Evolutionary conservation across 352 stramenopile genomes (phyloP), one percentile per base, ranked within the genome.

Genomic region (Phytophthora hibernalis): DNA sequence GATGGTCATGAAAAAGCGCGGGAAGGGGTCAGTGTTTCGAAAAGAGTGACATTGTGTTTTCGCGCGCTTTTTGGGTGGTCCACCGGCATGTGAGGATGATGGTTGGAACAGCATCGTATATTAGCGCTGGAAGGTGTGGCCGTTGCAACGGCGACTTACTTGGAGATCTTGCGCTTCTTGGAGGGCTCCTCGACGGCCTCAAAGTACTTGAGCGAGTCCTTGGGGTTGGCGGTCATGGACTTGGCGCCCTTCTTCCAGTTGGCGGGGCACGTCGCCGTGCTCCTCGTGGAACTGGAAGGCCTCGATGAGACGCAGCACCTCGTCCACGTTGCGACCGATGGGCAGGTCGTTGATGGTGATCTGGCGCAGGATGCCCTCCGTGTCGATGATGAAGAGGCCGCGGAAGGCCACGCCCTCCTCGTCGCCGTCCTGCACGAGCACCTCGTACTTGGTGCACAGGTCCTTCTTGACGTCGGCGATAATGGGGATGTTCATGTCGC

Each of bases 281-380:
- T 97, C 83, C 26, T 94, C 93, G 50, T 87, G 74, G 76, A 93
- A 98, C 75, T 98, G 87, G 83, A 98, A 96, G 5, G 92, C 93
- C 65, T 97, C 79, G 7, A 98, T 65, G n/a, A 98, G 76, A 45
- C 93, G 89, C 56, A 98, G 68, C 26, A 92, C 87, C 61, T 98
- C 93, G 77, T 98, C 92, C 24, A 97, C 91, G 64, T 87, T 96
- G 61, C 91, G 85, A 51, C 91, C 91, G 16, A 97, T 82, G 5
- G 91, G 87, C 54, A 96, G 54, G 72, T 97, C 87, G 61, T 97
- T 97, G 42, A 97, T 84, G 7, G 89, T 95, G 69, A 90, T 94
- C 60, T 96, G 89, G 31, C 85, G 80, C 43, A 96, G 58, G 9
- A 90, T 74, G 33, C 90, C 92, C 63, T 97, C 72, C 40, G 76